Conservation (phyloP, 2,329 filamentous ascomycete genomes). For the Cladosporium sp. region DNA sequence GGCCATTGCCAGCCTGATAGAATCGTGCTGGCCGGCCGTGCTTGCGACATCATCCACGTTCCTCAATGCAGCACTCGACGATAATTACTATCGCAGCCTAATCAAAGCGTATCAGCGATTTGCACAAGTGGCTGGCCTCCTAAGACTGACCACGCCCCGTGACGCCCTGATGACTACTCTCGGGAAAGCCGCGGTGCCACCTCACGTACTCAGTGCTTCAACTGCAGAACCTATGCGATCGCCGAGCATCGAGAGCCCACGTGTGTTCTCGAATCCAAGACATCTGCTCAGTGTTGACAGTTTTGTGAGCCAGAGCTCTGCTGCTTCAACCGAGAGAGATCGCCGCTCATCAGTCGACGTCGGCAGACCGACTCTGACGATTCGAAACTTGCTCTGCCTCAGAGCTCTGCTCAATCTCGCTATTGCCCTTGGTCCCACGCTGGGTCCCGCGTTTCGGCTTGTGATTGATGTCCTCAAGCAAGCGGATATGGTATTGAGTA, state of each 20-base stretch:
- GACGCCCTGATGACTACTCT: conserved; percentile 94
- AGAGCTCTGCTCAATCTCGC: conserved; percentile 90
- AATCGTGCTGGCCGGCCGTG: conserved; percentile 92
- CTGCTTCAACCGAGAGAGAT: conserved; percentile 52
- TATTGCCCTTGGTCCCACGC: conserved; percentile 85
- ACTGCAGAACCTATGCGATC: conserved; percentile 26
- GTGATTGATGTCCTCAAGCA: conserved; percentile 88
- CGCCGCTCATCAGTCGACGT: conserved; percentile 56
- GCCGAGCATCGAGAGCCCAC: conserved; percentile 46
- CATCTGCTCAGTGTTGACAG: conserved; percentile 71
- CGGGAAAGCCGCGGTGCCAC: conserved; percentile 86
- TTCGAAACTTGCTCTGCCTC: conserved; percentile 83
- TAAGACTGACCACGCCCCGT: conserved; percentile 78
- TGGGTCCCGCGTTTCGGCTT: conserved; percentile 83
- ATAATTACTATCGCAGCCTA: conserved; percentile 87
- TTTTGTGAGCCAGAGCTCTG: conserved; percentile 56
- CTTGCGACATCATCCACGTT: conserved; percentile 95
- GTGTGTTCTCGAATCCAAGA: conserved; percentile 67
- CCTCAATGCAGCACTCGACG: conserved; percentile 83
- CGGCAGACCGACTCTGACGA: conserved; percentile 61
- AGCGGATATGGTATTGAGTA: conserved; percentile 76
- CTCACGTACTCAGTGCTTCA: conserved; percentile 55
- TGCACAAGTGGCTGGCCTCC: conserved; percentile 85
- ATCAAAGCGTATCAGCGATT: conserved; percentile 94
- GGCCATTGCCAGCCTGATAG: conserved; percentile 76